phyloP scores from a whole-genome alignment of 2,329 filamentous ascomycete genomes.

The Zasmidium citrigriseum region DNA sequence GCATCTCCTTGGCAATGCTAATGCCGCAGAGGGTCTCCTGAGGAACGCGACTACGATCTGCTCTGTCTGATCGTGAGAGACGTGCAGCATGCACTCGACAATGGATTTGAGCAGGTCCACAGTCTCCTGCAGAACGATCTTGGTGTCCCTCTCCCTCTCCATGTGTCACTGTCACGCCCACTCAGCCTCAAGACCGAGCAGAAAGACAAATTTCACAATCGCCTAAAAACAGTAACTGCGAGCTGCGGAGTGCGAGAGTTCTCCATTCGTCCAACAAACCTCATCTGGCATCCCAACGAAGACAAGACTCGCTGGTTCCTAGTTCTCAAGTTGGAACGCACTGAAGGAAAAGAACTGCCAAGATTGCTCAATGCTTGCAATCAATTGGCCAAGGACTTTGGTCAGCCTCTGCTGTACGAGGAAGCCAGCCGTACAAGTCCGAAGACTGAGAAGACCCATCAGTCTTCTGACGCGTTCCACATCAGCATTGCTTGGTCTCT shows the following conservation, averaged over 20 bases:
- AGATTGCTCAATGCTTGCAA: conserved; percentile 69
- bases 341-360: conserved; percentile 40
- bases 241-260: conserved; percentile 47
- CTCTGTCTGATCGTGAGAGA: conserved; percentile 42
- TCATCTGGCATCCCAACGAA: conserved; percentile 68
- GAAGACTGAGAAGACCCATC: neutral
- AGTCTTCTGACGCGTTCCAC: conserved; percentile 61
- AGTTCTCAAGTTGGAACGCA: conserved; percentile 63
- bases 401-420: conserved; percentile 71
- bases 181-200: conserved; percentile 72
- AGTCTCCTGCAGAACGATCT: conserved; percentile 77
- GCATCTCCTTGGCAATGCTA: conserved; percentile 9
- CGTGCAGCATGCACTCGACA: conserved; percentile 11
- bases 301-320: conserved; percentile 78
- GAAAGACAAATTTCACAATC: conserved; percentile 66
- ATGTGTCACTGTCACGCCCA: conserved; percentile 86
- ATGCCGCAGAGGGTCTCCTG: conserved; percentile 56
- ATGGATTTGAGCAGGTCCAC: conserved; percentile 48
- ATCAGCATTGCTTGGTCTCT: conserved; percentile 87
- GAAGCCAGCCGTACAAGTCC: conserved; percentile 19
- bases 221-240: conserved; percentile 51
- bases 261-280: conserved; percentile 44
- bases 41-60: conserved; percentile 45
- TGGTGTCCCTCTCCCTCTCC: conserved; percentile 75
- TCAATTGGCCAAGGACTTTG: conserved; percentile 56